Conservation (phyloP, 1,284 basidiomycete genomes). For the Veloboletus limbatus region DNA sequence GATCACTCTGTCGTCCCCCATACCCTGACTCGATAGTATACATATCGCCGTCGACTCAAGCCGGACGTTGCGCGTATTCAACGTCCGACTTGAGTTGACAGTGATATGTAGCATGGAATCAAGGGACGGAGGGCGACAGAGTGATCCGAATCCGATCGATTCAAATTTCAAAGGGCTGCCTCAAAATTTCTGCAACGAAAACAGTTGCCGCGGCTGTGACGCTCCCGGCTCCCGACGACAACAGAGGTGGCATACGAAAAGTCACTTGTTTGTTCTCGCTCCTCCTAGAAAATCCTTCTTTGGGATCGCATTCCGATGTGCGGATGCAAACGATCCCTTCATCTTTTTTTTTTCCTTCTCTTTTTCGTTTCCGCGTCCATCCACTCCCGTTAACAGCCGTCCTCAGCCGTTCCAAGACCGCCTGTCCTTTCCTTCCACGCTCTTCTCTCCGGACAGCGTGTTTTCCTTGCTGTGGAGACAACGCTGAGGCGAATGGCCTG, state of each 20-base stretch:
- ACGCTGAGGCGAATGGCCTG: constrained; percentile 25
- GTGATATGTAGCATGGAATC: background rate
- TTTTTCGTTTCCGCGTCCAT: constrained; percentile 28
- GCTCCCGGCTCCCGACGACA: constrained; percentile 30
- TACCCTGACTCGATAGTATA: constrained; percentile 4
- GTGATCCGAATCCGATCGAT: constrained; percentile 11
- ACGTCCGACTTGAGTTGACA: constrained; percentile 4
- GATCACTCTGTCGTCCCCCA: constrained; percentile 7
- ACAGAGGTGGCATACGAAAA: constrained; percentile 16
- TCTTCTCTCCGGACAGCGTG: constrained; percentile 9
- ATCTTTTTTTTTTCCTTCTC: constrained; percentile 16
- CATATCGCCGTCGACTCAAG: constrained; percentile 6
- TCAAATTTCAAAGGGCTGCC: constrained; percentile 33
- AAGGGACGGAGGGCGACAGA: constrained; percentile 12
- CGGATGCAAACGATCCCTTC: constrained; percentile 31
- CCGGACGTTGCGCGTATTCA: background rate
- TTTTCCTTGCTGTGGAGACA: constrained; percentile 6
- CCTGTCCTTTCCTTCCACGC: constrained; percentile 4
- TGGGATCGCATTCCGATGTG: constrained; percentile 22
- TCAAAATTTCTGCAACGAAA: constrained; percentile 26
- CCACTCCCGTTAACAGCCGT: constrained; percentile 11
- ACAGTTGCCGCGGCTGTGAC: constrained; percentile 23
- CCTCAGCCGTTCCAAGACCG: constrained; percentile 7
- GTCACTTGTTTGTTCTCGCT: constrained; percentile 16
- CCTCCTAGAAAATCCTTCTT: constrained; percentile 21